A percentile compares a stretch with the other conserved stretches of the same genome.
Conservation (phyloP, 345 rosid species). For the Citrus sp. region DNA sequence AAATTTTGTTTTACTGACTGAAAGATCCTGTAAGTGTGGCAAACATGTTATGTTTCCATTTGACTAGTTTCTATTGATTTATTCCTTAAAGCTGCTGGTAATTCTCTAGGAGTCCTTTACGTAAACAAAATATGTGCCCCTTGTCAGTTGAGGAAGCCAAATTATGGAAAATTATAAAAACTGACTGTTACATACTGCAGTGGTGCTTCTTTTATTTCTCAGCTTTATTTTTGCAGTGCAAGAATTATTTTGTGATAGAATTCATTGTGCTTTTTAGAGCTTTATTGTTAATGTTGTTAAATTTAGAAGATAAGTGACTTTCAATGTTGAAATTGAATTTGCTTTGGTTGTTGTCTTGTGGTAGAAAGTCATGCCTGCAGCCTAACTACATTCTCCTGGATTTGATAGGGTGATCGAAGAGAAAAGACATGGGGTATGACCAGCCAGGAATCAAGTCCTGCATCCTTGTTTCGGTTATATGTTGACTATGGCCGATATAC, state of each 20-base stretch:
- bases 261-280: neutral
- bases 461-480: conserved; percentile 73
- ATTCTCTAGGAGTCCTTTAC: neutral
- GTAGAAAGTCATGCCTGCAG: neutral
- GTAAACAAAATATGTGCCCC: neutral
- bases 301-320: neutral
- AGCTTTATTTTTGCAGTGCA: neutral
- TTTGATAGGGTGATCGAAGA: conserved; percentile 52
- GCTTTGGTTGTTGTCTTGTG: neutral
- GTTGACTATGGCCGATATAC: conserved; percentile 70
- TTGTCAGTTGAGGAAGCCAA: neutral
- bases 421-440: conserved; percentile 76
- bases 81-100: neutral
- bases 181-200: neutral
- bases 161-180: neutral
- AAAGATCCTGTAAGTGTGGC: neutral
- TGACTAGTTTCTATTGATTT: neutral
- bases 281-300: neutral
- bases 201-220: neutral
- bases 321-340: neutral
- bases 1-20: neutral
- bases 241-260: neutral
- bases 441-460: conserved; percentile 72
- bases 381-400: neutral
- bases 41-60: neutral